Conservation (phyloP, 345 rosid genomes). For the Cardamine chenopodiifolia region DNA sequence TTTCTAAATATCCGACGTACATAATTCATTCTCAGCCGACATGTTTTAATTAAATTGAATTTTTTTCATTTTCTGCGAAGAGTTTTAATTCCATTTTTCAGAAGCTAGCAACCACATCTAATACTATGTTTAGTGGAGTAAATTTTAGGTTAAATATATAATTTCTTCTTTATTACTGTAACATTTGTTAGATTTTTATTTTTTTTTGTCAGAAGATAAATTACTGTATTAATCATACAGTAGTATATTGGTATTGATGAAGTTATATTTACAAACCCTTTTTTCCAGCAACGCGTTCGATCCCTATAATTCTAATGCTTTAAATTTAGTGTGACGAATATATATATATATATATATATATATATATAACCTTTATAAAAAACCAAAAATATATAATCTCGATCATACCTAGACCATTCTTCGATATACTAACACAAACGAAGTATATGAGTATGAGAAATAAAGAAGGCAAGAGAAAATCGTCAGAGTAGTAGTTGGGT, state of each 20-base stretch:
- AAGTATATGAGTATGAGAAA: background rate
- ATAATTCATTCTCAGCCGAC: background rate
- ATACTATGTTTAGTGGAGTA: background rate
- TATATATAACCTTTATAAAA: too few species aligned
- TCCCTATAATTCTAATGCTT: background rate
- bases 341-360: too few species aligned
- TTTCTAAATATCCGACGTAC: background rate
- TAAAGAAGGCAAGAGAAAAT: conserved; percentile 15
- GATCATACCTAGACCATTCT: background rate
- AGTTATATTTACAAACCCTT: background rate
- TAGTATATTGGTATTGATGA: too few species aligned
- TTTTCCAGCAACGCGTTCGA: background rate
- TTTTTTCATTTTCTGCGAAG: background rate
- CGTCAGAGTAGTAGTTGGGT: conserved; percentile 35
- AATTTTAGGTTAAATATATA: background rate
- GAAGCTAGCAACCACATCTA: background rate
- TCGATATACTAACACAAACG: background rate
- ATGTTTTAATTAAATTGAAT: background rate
- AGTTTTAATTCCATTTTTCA: background rate
- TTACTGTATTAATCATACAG: background rate
- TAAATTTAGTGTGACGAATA: background rate
- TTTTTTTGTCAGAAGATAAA: background rate
- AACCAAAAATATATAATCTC: background rate
- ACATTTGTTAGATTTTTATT: background rate
- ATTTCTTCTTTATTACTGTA: background rate